These are phyloP conservation scores for Eucalyptus decipiens DNA, from an alignment of 345 rosid species.

Conservation along the genomic window DNA sequence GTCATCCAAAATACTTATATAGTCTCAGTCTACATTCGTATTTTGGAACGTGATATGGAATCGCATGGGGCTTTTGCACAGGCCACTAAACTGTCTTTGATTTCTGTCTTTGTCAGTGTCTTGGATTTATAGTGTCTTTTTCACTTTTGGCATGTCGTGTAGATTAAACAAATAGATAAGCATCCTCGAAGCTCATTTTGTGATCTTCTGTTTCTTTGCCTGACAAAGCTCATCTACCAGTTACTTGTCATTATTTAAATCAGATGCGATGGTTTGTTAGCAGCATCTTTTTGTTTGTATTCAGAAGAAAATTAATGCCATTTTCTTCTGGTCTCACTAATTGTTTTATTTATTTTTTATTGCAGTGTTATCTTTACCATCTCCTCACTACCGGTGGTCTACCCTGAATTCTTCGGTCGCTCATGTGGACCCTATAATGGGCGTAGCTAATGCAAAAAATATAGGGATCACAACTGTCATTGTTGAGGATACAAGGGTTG, in stretches of 20 bases:
- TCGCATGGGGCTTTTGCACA: not conserved
- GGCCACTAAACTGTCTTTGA: not conserved
- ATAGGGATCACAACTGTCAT: constrained; percentile 65
- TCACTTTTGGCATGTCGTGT: not conserved
- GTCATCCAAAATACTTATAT: not conserved
- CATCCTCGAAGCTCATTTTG: not conserved
- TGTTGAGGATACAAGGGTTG: constrained; percentile 86
- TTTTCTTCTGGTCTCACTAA: not conserved
- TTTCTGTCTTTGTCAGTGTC: not conserved
- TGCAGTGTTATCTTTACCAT: constrained; percentile 78
- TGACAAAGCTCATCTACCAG: not conserved
- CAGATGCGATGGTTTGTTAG: not conserved
- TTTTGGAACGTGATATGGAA: not conserved
- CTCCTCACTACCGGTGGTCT: constrained; percentile 75
- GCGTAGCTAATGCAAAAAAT: constrained; percentile 42
- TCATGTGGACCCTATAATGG: constrained; percentile 50
- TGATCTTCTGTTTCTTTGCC: not conserved
- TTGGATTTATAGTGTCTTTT: not conserved
- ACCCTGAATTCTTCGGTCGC: constrained; percentile 59
- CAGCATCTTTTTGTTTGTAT: not conserved
- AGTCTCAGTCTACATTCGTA: not conserved
- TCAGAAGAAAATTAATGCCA: not conserved
- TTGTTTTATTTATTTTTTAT: not conserved
- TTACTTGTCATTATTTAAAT: not conserved
- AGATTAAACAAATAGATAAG: not conserved